These are phyloP conservation scores for Erysiphe pulchra DNA, from an alignment of 2,329 filamentous ascomycete genomes.

Conservation along the genomic window DNA sequence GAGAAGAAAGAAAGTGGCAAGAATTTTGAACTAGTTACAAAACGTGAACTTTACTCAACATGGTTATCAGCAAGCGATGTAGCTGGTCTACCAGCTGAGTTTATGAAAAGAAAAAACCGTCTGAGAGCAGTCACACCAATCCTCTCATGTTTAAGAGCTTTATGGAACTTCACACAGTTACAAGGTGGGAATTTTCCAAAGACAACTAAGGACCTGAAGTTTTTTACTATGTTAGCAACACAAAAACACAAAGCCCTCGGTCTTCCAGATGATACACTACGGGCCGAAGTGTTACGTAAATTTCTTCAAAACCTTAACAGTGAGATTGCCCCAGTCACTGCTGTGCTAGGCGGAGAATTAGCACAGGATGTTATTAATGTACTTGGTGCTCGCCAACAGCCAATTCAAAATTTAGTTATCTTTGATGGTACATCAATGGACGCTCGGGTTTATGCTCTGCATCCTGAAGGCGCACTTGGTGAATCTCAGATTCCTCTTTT, in stretches of 20 bases:
- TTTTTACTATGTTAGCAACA: conserved; percentile 55
- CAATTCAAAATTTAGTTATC: conserved; percentile 80
- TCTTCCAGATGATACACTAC: conserved; percentile 39
- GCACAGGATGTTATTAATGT: conserved; percentile 97
- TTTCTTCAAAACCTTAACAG: conserved; percentile 71
- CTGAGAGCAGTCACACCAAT: conserved; percentile 56
- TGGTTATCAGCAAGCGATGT: conserved; percentile 61
- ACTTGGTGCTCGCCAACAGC: conserved; percentile 70
- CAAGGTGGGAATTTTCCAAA: conserved; percentile 24
- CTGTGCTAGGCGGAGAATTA: conserved; percentile 70
- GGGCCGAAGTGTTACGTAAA: conserved; percentile 46
- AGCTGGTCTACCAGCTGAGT: conserved; percentile 44
- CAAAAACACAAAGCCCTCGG: conserved; percentile 53
- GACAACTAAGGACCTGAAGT: conserved; percentile 37
- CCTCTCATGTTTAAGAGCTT: conserved; percentile 61
- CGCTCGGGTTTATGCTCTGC: conserved; percentile 57
- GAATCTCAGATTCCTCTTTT: neutral
- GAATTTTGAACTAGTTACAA: conserved; percentile 63
- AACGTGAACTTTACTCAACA: conserved; percentile 74
- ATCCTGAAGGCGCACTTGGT: conserved; percentile 28
- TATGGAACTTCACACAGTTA: conserved; percentile 62
- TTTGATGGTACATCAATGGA: conserved; percentile 69
- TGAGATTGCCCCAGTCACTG: conserved; percentile 67
- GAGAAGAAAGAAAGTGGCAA: conserved; percentile 46
- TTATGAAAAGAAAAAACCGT: conserved; percentile 40